A percentile compares a stretch with the other conserved stretches of the same genome.
These are phyloP conservation scores for Inga laurina DNA, from an alignment of 306 rosid species.

Conservation along the genomic window DNA sequence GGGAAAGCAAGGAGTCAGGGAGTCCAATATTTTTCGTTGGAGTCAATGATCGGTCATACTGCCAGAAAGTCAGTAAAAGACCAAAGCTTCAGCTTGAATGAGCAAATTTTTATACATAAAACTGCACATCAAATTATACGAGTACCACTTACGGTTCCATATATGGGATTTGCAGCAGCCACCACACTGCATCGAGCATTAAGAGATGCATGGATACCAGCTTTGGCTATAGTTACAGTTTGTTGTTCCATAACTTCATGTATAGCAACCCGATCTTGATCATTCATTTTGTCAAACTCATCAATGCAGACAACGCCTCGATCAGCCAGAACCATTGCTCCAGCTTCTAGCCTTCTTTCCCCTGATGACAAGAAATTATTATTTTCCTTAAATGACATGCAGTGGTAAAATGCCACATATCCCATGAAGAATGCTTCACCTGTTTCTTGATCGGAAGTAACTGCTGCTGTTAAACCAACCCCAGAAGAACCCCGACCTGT, in stretches of 20 bases:
- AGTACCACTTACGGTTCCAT: conserved; percentile 83
- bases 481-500: conserved; percentile 99
- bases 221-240: conserved; percentile 98
- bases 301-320: conserved; percentile 99
- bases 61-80: conserved; percentile 32
- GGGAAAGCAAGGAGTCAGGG: conserved; percentile 97
- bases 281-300: conserved; percentile 99
- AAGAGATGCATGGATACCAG: conserved; percentile 98
- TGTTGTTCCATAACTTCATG: conserved; percentile 99
- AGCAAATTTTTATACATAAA: conserved; percentile 2
- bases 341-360: conserved; percentile 98
- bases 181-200: conserved; percentile 99
- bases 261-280: conserved; percentile 95
- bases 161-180: conserved; percentile 99
- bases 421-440: conserved; percentile 45
- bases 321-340: conserved; percentile 99
- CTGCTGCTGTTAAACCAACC: conserved; percentile 99
- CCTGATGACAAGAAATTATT: conserved; percentile 53
- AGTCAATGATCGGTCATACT: conserved; percentile 98
- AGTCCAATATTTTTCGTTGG: conserved; percentile 99
- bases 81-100: conserved; percentile 12
- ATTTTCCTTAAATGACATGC: conserved; percentile 6
- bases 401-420: conserved; percentile 16
- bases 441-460: conserved; percentile 98
- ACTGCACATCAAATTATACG: conserved; percentile 1